phyloP scores from a whole-genome alignment of 1,139 yeast species.

The Nakaseomyces sp. region DNA sequence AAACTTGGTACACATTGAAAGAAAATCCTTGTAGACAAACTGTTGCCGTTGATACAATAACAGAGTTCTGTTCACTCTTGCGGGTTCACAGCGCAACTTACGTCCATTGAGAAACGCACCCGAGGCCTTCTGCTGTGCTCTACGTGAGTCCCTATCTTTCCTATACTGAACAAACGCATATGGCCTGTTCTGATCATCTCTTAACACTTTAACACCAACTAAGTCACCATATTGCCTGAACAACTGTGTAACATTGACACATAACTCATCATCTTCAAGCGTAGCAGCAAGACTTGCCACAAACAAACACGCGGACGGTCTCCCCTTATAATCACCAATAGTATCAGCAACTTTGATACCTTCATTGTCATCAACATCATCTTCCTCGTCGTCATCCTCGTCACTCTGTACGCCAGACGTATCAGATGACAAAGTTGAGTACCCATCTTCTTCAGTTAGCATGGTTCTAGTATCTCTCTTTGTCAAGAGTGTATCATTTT shows the following conservation, averaged over 20 bases:
- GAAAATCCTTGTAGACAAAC: conserved; percentile 31
- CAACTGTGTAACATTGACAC: conserved; percentile 56
- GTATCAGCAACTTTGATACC: not conserved
- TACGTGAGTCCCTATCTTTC: conserved; percentile 58
- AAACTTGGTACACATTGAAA: conserved; percentile 38
- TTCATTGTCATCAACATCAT: not conserved
- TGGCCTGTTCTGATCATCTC: conserved; percentile 78
- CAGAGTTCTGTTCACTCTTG: conserved; percentile 81
- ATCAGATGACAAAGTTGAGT: not conserved
- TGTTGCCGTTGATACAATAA: conserved; percentile 36
- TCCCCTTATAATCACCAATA: conserved; percentile 28
- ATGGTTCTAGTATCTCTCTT: too few relatives aligned
- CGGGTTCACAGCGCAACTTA: conserved; percentile 77
- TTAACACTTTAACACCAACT: conserved; percentile 69
- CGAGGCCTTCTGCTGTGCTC: conserved; percentile 63
- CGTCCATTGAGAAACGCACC: conserved; percentile 64
- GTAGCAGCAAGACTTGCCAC: conserved; percentile 70
- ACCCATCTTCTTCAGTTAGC: too few relatives aligned
- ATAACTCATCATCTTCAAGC: conserved; percentile 59
- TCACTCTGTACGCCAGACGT: not conserved
- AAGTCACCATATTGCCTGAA: conserved; percentile 62
- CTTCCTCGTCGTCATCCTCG: not conserved
- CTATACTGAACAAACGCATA: conserved; percentile 89
- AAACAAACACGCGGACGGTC: conserved; percentile 82
- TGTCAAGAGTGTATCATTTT: not conserved